Base-by-base conservation (phyloP, 75 land plant species). In the Pinus tabuliformis region DNA sequence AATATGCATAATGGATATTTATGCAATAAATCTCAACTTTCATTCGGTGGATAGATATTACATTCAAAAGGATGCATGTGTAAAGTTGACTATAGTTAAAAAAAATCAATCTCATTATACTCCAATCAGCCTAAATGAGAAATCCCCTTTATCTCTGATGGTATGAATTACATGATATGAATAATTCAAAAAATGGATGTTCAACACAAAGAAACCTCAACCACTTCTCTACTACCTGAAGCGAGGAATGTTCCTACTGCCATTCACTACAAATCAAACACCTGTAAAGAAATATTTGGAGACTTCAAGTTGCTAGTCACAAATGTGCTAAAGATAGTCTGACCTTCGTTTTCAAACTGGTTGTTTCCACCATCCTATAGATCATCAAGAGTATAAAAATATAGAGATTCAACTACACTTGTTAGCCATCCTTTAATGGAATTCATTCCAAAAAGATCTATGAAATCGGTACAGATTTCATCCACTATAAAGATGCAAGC, bases 121-220 rank as follows among this genome's bases (percentile, higher is more conserved):
- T 17, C 21, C 6, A 20, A 36, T 16, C 21, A 66, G 17, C 70
- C 8, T 15, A 66, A 66, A 66, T 66, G 33, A 28, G 37, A 12
- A 66, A 66, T 49, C 49, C 22, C 52, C 3, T 37, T 81, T 33
- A 81, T 56, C 78, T 70, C 26, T 73, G 63, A 36, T 24, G 22
- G 33, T 56, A 76, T 57, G 75, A 33, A 20, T 57, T 36, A 26
- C 63, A 76, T 21, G 89, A 82, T 57, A 66, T 33, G 58, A 92
- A 95, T 75, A 92, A 95, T 16, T 74, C 30, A 77, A 84, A 90
- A 75, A 92, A 95, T 3, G 93, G 95, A 70, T 90, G 98, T 62
- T 78, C 75, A 75, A 92, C 93, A 72, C 83, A 73, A 57, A 84
- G 80, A 6, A 33, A 80, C 71, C 83, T 81, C 33, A 95, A 87